Evolutionary conservation across 495 filamentous ascomycete genomes (phyloP).

Genomic region (Neurospora sp.): DNA sequence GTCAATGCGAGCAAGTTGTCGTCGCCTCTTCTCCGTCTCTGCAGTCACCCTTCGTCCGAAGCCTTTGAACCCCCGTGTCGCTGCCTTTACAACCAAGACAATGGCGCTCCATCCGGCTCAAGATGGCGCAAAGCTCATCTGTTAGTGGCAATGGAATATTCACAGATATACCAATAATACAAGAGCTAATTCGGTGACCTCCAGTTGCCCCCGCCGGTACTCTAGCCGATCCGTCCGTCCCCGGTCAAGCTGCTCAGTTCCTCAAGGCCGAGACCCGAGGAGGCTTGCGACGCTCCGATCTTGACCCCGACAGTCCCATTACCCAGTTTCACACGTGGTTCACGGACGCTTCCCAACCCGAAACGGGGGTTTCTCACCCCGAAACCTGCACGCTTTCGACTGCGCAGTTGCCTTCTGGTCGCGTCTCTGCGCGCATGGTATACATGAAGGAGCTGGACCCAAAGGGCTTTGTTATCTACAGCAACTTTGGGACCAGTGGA

Average conservation of each 20-base stretch:
- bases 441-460: constrained; percentile 83
- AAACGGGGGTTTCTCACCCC: constrained; percentile 51
- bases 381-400: constrained; percentile 76
- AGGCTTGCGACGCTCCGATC: constrained; percentile 41
- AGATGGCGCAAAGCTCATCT: constrained; percentile 38
- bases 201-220: constrained; percentile 32
- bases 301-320: constrained; percentile 49
- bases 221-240: constrained; percentile 8
- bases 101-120: constrained; percentile 41
- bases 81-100: constrained; percentile 5
- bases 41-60: not conserved
- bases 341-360: constrained; percentile 49
- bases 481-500: constrained; percentile 72
- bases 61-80: not conserved
- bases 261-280: constrained; percentile 31
- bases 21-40: constrained; percentile 2
- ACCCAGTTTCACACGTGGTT: constrained; percentile 87
- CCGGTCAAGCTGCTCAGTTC: constrained; percentile 54
- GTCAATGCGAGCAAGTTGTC: not conserved
- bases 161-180: not conserved
- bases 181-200: constrained; percentile 33
- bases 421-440: constrained; percentile 73
- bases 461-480: constrained; percentile 82
- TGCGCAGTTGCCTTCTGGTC: constrained; percentile 73
- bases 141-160: constrained; percentile 24